Evolutionary conservation across 2,329 filamentous ascomycete species (phyloP).

Genomic region (Colletotrichum sp.): DNA sequence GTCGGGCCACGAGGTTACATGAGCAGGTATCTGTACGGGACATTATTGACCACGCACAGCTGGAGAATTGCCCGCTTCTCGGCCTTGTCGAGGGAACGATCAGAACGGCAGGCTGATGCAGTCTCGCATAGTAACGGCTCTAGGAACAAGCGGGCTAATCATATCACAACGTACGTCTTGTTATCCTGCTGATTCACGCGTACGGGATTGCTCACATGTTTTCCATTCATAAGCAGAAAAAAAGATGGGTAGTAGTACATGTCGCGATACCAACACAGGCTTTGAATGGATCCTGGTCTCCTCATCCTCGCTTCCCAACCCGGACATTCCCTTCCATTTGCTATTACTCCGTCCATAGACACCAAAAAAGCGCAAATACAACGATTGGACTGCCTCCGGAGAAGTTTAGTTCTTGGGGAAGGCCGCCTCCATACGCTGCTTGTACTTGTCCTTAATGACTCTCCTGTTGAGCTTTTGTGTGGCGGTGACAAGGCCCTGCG

Average conservation of each 20-base stretch:
- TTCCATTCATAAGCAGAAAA: neutral
- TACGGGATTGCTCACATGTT: neutral
- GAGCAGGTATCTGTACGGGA: too few species aligned
- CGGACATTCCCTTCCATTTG: neutral
- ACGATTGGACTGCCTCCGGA: neutral
- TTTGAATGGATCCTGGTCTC: neutral
- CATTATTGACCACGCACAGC: too few species aligned
- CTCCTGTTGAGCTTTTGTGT: conserved; percentile 66
- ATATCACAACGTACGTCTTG: neutral
- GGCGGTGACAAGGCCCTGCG: conserved; percentile 64
- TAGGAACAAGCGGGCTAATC: too few species aligned
- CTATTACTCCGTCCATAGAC: neutral
- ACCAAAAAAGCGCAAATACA: neutral
- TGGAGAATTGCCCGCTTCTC: too few species aligned
- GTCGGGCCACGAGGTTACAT: too few species aligned
- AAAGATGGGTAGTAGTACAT: neutral
- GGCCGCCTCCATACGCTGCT: conserved; percentile 53
- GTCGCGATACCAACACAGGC: neutral
- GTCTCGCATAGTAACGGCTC: too few species aligned
- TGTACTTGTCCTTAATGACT: conserved; percentile 54
- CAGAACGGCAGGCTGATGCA: too few species aligned
- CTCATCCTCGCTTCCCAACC: neutral
- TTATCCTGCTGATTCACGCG: neutral
- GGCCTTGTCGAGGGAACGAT: too few species aligned
- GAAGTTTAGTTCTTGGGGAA: conserved; percentile 28